These are phyloP conservation scores for Cladosporium velox DNA, from an alignment of 2,329 filamentous ascomycete genomes.

Conservation along the genomic window DNA sequence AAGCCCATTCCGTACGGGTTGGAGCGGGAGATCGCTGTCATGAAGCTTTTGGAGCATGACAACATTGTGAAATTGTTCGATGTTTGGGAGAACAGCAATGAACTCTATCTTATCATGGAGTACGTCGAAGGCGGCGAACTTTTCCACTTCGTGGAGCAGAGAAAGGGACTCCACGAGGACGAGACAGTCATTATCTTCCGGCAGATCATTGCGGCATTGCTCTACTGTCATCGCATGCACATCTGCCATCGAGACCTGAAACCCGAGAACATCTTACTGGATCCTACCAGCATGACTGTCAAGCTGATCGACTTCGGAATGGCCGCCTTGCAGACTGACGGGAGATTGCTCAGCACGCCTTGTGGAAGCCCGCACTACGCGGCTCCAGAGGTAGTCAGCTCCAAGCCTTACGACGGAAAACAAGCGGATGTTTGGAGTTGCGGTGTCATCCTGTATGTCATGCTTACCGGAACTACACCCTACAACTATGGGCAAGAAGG, in stretches of 20 bases:
- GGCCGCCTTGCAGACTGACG: slow-evolving; percentile 84
- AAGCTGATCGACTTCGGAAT: slow-evolving; percentile 98
- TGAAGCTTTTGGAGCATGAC: slow-evolving; percentile 93
- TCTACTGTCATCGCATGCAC: slow-evolving; percentile 90
- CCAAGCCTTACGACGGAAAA: slow-evolving; percentile 76
- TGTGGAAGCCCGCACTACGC: slow-evolving; percentile 98
- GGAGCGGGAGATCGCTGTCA: slow-evolving; percentile 92
- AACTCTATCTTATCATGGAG: slow-evolving; percentile 96
- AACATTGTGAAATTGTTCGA: slow-evolving; percentile 94
- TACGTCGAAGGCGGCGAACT: slow-evolving; percentile 83
- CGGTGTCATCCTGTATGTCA: slow-evolving; percentile 84
- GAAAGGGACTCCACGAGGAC: slow-evolving; percentile 74
- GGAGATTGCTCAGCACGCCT: slow-evolving; percentile 78
- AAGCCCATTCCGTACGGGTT: slow-evolving; percentile 70
- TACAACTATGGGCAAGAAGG: slow-evolving; percentile 68
- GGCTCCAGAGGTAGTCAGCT: slow-evolving; percentile 84
- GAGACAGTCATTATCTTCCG: slow-evolving; percentile 83
- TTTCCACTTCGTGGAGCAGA: slow-evolving; percentile 78
- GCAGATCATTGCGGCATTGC: slow-evolving; percentile 87
- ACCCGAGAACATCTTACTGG: slow-evolving; percentile 93
- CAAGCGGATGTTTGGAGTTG: slow-evolving; percentile 94
- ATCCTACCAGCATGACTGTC: slow-evolving; percentile 67
- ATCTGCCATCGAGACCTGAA: slow-evolving; percentile 97
- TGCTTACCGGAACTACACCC: slow-evolving; percentile 79
- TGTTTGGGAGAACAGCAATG: slow-evolving; percentile 95